These are phyloP conservation scores for Lactifluus rugatus DNA, from an alignment of 768 basidiomycete genomes.

Conservation along the genomic window DNA sequence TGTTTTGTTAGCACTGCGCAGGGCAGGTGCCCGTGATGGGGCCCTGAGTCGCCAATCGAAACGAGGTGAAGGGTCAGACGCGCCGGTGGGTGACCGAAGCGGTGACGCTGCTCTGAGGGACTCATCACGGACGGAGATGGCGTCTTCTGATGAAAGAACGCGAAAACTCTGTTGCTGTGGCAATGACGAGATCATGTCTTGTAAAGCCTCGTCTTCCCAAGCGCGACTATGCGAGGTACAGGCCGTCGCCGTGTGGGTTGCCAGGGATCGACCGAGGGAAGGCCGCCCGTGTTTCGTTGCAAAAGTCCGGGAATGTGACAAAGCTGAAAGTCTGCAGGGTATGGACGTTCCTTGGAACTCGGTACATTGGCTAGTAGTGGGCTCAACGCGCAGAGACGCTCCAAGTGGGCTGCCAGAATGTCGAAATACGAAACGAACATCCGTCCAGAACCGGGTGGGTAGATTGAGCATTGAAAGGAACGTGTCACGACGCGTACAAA, in stretches of 20 bases:
- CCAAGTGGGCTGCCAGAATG: not conserved
- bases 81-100: not conserved
- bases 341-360: not conserved
- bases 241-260: not conserved
- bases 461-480: not conserved
- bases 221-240: not conserved
- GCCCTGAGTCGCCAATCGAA: conserved; percentile 59
- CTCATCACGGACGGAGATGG: not conserved
- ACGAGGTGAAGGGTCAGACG: conserved; percentile 22
- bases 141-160: not conserved
- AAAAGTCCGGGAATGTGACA: not conserved
- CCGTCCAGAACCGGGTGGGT: conserved; percentile 9
- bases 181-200: not conserved
- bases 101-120: conserved; percentile 7
- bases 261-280: not conserved
- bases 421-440: conserved; percentile 12
- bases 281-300: not conserved
- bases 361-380: not conserved
- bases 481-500: not conserved
- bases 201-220: conserved; percentile 12
- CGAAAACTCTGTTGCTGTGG: not conserved
- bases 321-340: not conserved
- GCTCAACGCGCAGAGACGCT: not conserved
- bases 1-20: conserved; percentile 11
- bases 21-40: conserved; percentile 30